phyloP scores from a whole-genome alignment of 106 monocot genomes.

The Xerophyta viscosa region DNA sequence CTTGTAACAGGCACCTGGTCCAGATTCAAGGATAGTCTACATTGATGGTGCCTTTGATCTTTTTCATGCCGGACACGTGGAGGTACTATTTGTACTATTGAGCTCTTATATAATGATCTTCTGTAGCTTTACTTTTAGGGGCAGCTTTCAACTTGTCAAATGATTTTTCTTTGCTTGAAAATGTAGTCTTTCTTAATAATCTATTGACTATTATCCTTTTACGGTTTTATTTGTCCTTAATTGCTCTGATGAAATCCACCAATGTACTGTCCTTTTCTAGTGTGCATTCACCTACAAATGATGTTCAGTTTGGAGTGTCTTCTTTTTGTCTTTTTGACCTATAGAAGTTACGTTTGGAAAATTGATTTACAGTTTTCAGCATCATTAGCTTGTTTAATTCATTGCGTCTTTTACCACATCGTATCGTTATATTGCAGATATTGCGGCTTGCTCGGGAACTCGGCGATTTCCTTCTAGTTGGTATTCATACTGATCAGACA shows the following conservation, averaged over 20 bases:
- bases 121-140: neutral
- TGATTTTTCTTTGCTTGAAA: neutral
- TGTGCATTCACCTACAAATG: too few relatives aligned
- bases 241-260: too few relatives aligned
- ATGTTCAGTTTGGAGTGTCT: too few relatives aligned
- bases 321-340: neutral
- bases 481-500: slow-evolving; percentile 66
- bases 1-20: slow-evolving; percentile 31
- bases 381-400: neutral
- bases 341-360: neutral
- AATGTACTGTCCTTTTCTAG: too few relatives aligned
- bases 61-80: slow-evolving; percentile 47
- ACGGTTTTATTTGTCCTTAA: too few relatives aligned
- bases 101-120: neutral
- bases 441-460: slow-evolving; percentile 42
- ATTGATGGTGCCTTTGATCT: slow-evolving; percentile 71
- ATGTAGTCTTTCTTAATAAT: too few relatives aligned
- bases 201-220: too few relatives aligned
- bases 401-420: neutral
- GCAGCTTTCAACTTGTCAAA: neutral
- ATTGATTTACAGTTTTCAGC: neutral
- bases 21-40: slow-evolving; percentile 55
- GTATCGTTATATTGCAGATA: slow-evolving; percentile 1
- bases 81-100: slow-evolving; percentile 8
- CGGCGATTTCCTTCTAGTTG: slow-evolving; percentile 74